phyloP scores from a whole-genome alignment of 305 asterid genomes.

The Stenogyne calaminthoides region DNA sequence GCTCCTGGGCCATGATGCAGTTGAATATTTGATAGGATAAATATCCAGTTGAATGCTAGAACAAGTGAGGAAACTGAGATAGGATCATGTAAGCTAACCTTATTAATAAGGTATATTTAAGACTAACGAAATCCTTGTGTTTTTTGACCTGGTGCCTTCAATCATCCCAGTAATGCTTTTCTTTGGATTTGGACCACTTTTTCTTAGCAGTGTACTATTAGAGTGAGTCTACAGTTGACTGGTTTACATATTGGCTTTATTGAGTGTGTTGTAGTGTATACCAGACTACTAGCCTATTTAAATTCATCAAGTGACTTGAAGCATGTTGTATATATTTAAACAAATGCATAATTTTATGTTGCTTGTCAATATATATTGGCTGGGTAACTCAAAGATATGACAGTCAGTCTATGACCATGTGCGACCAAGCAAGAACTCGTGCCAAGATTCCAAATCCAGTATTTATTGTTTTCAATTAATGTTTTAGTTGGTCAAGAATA shows the following conservation, averaged over 20 bases:
- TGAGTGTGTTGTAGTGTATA: neutral
- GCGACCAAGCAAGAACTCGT: too few species aligned
- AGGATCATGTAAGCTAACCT: too few species aligned
- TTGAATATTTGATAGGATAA: neutral
- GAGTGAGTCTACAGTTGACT: neutral
- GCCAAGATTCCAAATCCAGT: too few species aligned
- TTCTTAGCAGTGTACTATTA: neutral
- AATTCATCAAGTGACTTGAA: neutral
- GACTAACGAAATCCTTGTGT: too few species aligned
- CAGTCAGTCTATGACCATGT: too few species aligned
- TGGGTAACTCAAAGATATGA: neutral
- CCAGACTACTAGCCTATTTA: neutral
- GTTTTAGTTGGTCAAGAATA: too few species aligned
- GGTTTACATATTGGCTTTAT: neutral
- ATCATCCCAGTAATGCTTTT: neutral
- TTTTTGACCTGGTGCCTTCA: neutral
- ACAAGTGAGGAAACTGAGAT: too few species aligned
- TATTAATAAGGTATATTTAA: too few species aligned
- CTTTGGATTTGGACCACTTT: conserved; percentile 3
- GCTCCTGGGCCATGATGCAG: neutral
- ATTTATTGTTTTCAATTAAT: too few species aligned
- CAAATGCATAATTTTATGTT: neutral
- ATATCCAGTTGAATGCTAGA: too few species aligned
- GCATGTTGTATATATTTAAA: neutral
- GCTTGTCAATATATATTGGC: neutral